Evolutionary conservation across 176 grass and related monocot genomes (phyloP).

Genomic region (Oryza australiensis): DNA sequence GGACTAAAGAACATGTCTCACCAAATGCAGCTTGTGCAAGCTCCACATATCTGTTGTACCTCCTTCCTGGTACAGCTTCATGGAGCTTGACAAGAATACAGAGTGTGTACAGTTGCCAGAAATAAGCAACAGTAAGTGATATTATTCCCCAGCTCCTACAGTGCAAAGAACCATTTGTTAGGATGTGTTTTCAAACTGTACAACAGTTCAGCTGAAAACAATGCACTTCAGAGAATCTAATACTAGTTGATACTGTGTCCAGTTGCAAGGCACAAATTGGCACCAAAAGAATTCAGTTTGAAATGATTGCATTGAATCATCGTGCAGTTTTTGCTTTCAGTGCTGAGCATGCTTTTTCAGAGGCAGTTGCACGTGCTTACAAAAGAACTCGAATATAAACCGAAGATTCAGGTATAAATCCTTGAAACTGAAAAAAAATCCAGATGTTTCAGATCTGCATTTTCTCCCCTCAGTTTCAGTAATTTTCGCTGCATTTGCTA

Average conservation of each 20-base stretch:
- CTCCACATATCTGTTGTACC: conserved; percentile 97
- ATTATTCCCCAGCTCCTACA: conserved; percentile 98
- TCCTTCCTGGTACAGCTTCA: conserved; percentile 92
- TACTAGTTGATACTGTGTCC: background rate
- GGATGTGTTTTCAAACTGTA: background rate
- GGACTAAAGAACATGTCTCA: conserved; percentile 42
- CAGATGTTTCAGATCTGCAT: background rate
- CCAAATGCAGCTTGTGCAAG: conserved; percentile 98
- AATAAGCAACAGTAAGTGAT: conserved; percentile 83
- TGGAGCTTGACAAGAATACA: conserved; percentile 96
- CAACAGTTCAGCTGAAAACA: background rate
- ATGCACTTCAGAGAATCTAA: background rate
- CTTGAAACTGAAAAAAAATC: background rate
- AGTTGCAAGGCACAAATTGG: background rate
- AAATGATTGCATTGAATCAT: background rate
- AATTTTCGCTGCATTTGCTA: background rate
- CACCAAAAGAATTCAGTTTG: background rate
- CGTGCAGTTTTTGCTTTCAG: background rate
- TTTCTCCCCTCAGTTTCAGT: background rate
- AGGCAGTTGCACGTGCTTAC: background rate
- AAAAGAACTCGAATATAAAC: background rate
- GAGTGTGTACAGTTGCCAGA: conserved; percentile 97
- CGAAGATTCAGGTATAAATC: background rate
- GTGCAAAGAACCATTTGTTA: conserved; percentile 25
- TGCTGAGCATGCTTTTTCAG: background rate